Conservation (phyloP, 202 grass and related monocot species). For the Panicum hallii region DNA sequence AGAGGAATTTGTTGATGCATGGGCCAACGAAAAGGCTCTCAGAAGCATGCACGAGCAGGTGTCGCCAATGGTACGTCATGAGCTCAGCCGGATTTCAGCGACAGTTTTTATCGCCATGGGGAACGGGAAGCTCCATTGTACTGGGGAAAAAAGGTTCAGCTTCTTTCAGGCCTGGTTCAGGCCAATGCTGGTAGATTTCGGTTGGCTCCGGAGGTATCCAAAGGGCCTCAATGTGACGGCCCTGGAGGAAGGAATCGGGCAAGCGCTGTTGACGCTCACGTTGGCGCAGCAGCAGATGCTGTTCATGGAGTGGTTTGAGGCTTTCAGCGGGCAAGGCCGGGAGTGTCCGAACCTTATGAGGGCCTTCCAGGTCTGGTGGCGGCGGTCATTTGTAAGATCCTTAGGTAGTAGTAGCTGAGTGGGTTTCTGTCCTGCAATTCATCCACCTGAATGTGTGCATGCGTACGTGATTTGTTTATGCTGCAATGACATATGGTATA, state of each 20-base stretch:
- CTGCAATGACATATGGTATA: constrained; percentile 34
- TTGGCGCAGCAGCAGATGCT: constrained; percentile 78
- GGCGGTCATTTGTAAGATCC: constrained; percentile 77
- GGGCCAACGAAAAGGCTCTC: constrained; percentile 71
- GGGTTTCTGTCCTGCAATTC: constrained; percentile 11
- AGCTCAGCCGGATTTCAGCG: constrained; percentile 82
- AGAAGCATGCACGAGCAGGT: constrained; percentile 54
- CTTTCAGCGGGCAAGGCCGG: constrained; percentile 62
- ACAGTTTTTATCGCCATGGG: constrained; percentile 78
- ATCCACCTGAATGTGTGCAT: constrained; percentile 4
- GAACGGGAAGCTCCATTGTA: constrained; percentile 69
- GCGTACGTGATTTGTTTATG: constrained; percentile 14
- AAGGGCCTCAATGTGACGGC: constrained; percentile 73
- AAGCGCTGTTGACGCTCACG: constrained; percentile 73
- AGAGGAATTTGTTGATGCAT: constrained; percentile 78
- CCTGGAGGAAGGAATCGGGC: constrained; percentile 86
- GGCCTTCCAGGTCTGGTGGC: constrained; percentile 97
- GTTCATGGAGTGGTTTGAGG: constrained; percentile 83
- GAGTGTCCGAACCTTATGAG: constrained; percentile 87
- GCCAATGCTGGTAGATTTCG: constrained; percentile 82
- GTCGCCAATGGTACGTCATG: constrained; percentile 75
- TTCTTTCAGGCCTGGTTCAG: constrained; percentile 78
- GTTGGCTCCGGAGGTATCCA: constrained; percentile 79
- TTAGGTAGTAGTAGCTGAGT: constrained; percentile 37
- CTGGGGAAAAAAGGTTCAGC: constrained; percentile 55